These are phyloP conservation scores for Neonectria ditissima DNA, from an alignment of 2,329 filamentous ascomycete species.

Conservation along the genomic window DNA sequence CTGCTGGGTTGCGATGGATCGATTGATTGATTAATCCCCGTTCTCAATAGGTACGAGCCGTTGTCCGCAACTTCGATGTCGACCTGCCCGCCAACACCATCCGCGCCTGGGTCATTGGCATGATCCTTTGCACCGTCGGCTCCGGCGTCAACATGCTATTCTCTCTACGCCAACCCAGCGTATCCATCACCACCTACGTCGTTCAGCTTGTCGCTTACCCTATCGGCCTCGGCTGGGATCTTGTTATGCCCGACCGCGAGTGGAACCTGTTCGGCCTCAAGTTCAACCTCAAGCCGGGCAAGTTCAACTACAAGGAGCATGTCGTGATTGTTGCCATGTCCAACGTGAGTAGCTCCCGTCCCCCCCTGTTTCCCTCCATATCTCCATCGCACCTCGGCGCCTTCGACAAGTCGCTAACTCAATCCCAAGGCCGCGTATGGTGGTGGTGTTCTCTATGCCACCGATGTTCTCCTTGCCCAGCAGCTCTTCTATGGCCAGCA, in stretches of 20 bases:
- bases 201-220: conserved; percentile 73
- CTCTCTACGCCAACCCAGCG: conserved; percentile 68
- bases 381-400: background rate
- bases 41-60: conserved; percentile 67
- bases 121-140: conserved; percentile 71
- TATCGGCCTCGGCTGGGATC: conserved; percentile 65
- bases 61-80: conserved; percentile 73
- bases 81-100: conserved; percentile 74
- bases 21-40: conserved; percentile 25
- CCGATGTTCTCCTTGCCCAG: conserved; percentile 62
- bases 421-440: conserved; percentile 65
- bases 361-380: background rate
- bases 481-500: conserved; percentile 68
- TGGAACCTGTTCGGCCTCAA: conserved; percentile 64
- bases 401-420: conserved; percentile 33
- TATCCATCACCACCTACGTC: conserved; percentile 71
- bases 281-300: conserved; percentile 68
- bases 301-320: conserved; percentile 73
- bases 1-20: background rate
- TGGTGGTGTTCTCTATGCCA: conserved; percentile 68
- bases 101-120: conserved; percentile 72
- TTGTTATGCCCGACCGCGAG: conserved; percentile 64
- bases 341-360: conserved; percentile 59
- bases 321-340: conserved; percentile 73
- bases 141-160: conserved; percentile 72